A percentile compares a stretch with the other conserved stretches of the same genome.
phyloP scores from a whole-genome alignment of 2,329 filamentous ascomycete genomes.

The Fusarium transvaalense region DNA sequence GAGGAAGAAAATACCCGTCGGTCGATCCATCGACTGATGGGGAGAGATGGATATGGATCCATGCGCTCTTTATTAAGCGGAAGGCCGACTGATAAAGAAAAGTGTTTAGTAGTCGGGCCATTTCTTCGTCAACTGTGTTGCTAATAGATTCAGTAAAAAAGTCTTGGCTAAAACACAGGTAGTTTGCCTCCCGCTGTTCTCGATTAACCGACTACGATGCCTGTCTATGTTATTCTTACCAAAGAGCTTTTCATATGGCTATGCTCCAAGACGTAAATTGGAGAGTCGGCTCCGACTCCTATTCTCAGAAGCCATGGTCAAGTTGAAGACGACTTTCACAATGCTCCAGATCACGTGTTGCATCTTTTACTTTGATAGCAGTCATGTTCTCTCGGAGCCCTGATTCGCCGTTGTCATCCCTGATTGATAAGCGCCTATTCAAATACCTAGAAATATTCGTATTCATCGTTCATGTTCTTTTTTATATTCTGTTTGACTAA shows the following conservation, averaged over 20 bases:
- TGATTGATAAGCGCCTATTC: background rate
- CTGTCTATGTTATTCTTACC: background rate
- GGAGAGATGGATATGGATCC: slow-evolving; percentile 10
- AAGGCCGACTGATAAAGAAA: slow-evolving; percentile 1
- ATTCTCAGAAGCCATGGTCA: background rate
- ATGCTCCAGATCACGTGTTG: background rate
- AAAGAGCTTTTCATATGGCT: background rate
- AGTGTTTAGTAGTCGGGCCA: slow-evolving; percentile 17
- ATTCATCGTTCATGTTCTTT: background rate
- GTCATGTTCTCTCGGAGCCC: background rate
- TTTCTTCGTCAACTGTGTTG: slow-evolving; percentile 23
- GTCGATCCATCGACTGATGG: slow-evolving; percentile 6
- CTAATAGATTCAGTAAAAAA: slow-evolving; percentile 11
- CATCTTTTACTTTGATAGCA: background rate
- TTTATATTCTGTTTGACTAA: background rate
- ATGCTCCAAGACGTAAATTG: background rate
- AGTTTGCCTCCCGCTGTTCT: slow-evolving; percentile 34
- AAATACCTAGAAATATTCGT: rapidly evolving
- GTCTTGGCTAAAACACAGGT: slow-evolving; percentile 31
- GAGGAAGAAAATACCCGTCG: background rate
- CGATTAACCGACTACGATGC: background rate
- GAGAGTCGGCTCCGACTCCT: background rate
- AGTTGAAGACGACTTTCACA: too few relatives aligned
- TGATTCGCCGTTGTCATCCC: background rate
- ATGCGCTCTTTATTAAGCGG: slow-evolving; percentile 10